These are phyloP conservation scores for Trichomonas tenax DNA, from an alignment of 208 protist species.

Conservation along the genomic window DNA sequence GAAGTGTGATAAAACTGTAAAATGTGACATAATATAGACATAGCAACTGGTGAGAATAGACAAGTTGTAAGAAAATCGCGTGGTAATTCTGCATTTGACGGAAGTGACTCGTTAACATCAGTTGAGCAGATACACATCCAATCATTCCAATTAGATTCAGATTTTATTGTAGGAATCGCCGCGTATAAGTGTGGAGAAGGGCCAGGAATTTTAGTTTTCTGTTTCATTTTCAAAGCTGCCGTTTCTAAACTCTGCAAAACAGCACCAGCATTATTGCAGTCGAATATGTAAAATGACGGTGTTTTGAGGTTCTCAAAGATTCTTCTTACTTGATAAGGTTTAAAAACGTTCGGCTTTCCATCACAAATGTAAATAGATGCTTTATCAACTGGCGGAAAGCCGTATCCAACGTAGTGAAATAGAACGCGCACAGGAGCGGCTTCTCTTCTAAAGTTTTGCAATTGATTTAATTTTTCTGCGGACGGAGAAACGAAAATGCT, in stretches of 20 bases:
- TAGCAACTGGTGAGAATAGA: background rate
- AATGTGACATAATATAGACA: background rate
- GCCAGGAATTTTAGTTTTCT: background rate
- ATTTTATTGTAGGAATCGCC: background rate
- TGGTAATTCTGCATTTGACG: background rate
- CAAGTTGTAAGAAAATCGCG: background rate
- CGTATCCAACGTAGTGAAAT: conserved; percentile 9
- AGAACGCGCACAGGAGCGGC: background rate
- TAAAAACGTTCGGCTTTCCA: background rate
- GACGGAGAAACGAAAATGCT: background rate
- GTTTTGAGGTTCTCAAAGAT: background rate
- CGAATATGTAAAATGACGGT: background rate
- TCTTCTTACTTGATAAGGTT: background rate
- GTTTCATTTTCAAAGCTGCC: background rate
- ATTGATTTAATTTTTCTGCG: background rate
- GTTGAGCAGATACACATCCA: background rate
- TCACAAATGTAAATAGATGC: background rate
- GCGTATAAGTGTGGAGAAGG: background rate
- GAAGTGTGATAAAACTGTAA: background rate
- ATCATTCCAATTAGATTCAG: background rate
- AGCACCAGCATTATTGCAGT: background rate
- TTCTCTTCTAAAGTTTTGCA: background rate
- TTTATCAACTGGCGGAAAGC: background rate
- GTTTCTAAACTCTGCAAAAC: background rate
- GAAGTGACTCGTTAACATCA: background rate